Evolutionary conservation across 352 stramenopile genomes (phyloP).

Genomic region (Phytopythium helicoides): DNA sequence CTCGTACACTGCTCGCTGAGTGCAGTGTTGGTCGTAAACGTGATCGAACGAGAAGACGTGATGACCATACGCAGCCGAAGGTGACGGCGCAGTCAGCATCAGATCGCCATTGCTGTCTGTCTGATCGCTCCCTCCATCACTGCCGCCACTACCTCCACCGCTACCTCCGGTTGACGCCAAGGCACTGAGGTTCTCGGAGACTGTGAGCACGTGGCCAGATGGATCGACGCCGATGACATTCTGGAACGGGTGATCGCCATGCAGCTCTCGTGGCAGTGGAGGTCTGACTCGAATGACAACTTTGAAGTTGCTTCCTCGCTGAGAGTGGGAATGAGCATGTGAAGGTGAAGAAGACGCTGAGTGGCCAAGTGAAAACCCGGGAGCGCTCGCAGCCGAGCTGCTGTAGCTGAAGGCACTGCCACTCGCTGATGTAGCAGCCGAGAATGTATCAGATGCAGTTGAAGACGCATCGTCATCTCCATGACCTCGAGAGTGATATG

Average conservation of each 20-base stretch:
- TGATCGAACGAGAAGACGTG: slow-evolving; percentile 94
- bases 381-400: slow-evolving; percentile 2
- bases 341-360: slow-evolving; percentile 3
- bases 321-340: slow-evolving; percentile 13
- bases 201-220: slow-evolving; percentile 82
- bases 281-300: slow-evolving; percentile 92
- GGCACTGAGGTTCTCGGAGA: slow-evolving; percentile 83
- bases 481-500: slow-evolving; percentile 37
- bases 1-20: slow-evolving; percentile 91
- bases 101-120: slow-evolving; percentile 6
- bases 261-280: slow-evolving; percentile 83
- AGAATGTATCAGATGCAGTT: slow-evolving; percentile 52
- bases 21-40: slow-evolving; percentile 92
- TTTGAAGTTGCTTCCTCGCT: slow-evolving; percentile 86
- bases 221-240: slow-evolving; percentile 89
- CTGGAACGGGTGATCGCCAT: slow-evolving; percentile 87
- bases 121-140: slow-evolving; percentile 7
- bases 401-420: slow-evolving; percentile 23
- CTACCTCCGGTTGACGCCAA: slow-evolving; percentile 25
- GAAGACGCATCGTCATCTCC: slow-evolving; percentile 64
- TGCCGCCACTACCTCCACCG: slow-evolving; percentile 20
- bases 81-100: slow-evolving; percentile 9
- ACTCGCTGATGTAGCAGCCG: slow-evolving; percentile 11
- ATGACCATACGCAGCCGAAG: slow-evolving; percentile 62
- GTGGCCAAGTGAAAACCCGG: background rate